Base-by-base conservation (phyloP, 768 basidiomycete species). In the Coprinopsis cinerea region DNA sequence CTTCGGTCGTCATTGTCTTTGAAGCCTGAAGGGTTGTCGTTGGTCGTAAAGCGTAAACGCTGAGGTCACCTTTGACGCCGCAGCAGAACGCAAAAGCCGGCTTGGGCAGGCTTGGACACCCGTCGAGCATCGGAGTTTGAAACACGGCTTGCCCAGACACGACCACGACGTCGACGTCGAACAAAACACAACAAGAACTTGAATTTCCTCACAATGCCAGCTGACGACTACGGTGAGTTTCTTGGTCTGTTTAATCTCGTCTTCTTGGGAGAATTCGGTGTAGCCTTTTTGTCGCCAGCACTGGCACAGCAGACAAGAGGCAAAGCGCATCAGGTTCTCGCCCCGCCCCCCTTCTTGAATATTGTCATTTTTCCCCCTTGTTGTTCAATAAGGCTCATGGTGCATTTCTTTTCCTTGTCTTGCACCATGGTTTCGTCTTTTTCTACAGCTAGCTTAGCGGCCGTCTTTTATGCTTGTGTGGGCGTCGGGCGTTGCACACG, bases 1-100 rank as follows among this genome's bases (percentile, higher is more conserved):
- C 76, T 59, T 96, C 92, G 46, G 88, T 88, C 30, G 82, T 64
- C 81, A 85, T 83, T 58, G 50, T 55, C 50, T 52, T 49, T 47
- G 55, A 52, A 44, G 41, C 48, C 30, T 34, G 44, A 39, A 13
- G 49, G 20, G n/a, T n/a, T n/a, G n/a, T n/a, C n/a, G n/a, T n/a
- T n/a, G n/a, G n/a, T n/a, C n/a, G 53, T 47, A 37, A 48, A 47
- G 52, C 42, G 58, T 53, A 39, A 55, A 43, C 44, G 30, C 18
- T 26, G 49, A 42, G 39, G 45, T 51, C 42, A 45, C 46, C 37
- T 35, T 13, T 26, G 20, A 26, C 11, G 25, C 7, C 44, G 27
- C 44, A 32, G 27, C 44, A 49, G n/a, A n/a, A n/a, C n/a, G n/a
- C 42, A 15, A 32, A 45, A 32, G 5, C 7, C 5, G 28, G 44